Conservation (phyloP, 2,329 filamentous ascomycete genomes). For the Annulohypoxylon truncatum region DNA sequence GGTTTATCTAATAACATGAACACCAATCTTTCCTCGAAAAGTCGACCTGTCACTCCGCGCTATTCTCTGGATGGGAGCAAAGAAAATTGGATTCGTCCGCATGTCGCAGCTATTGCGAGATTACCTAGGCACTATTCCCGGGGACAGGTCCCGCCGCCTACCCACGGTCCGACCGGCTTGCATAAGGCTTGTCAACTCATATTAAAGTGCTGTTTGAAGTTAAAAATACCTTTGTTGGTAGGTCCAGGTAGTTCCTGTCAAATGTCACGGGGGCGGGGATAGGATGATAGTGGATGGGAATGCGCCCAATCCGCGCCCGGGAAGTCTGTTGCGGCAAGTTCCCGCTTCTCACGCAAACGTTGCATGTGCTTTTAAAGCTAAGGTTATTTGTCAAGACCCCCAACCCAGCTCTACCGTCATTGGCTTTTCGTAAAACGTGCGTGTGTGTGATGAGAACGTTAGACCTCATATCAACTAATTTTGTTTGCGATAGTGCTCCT, state of each 20-base stretch:
- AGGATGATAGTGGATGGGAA: not conserved
- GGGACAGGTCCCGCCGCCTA: constrained; percentile 21
- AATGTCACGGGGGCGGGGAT: constrained; percentile 5
- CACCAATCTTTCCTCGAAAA: not conserved
- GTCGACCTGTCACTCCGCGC: constrained; percentile 13
- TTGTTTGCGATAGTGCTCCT: not conserved
- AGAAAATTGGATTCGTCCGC: constrained; percentile 29
- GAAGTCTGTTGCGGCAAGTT: constrained; percentile 25
- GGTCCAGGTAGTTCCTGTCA: not conserved
- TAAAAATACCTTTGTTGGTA: constrained; percentile 9
- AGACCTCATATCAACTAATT: not conserved
- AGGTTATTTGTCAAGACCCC: constrained; percentile 8
- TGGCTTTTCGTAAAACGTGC: not conserved
- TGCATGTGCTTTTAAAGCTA: constrained; percentile 10
- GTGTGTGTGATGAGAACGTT: constrained; percentile 2
- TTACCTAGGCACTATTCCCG: constrained; percentile 20
- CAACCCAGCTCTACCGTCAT: constrained; percentile 12
- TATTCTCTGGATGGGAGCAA: constrained; percentile 16
- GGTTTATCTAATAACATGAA: not conserved
- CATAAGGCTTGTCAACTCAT: constrained; percentile 29
- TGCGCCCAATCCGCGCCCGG: not conserved
- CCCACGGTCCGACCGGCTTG: constrained; percentile 11
- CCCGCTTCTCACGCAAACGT: constrained; percentile 23
- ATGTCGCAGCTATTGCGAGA: constrained; percentile 12
- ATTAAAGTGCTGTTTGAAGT: constrained; percentile 15